phyloP scores from a whole-genome alignment of 2,329 filamentous ascomycete genomes.

The Ceratocystis huliohia region DNA sequence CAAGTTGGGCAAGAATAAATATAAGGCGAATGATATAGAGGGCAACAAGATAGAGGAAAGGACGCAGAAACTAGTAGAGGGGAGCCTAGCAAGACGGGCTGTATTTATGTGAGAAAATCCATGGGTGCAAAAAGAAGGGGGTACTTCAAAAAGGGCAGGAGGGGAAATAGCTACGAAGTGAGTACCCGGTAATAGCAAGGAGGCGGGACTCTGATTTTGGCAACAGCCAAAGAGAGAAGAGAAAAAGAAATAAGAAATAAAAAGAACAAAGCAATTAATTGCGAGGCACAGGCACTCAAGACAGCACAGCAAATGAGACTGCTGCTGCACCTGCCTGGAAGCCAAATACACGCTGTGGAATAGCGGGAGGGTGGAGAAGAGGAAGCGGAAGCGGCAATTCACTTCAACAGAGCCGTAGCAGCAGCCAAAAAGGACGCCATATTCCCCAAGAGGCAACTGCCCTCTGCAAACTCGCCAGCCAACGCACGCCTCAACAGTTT shows the following conservation, averaged over 20 bases:
- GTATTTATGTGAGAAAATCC: conserved; percentile 1
- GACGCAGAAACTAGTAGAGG: background rate
- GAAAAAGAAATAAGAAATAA: background rate
- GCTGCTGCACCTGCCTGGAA: background rate
- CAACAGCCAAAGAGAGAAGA: background rate
- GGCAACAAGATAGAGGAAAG: conserved; percentile 6
- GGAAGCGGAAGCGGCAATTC: background rate
- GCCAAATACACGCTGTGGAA: background rate
- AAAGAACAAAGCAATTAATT: background rate
- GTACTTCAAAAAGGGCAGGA: background rate
- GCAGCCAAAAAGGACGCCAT: background rate
- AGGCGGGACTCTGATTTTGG: background rate
- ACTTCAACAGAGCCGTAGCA: background rate
- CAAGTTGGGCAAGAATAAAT: background rate
- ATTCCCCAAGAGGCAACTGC: background rate
- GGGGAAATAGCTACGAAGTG: background rate
- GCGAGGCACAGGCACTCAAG: background rate
- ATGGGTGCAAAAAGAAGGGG: background rate
- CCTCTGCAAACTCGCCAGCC: background rate
- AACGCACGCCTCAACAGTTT: background rate
- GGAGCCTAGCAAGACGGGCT: conserved; percentile 3
- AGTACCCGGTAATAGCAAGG: background rate
- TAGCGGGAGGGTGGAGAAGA: background rate
- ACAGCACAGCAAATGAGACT: background rate
- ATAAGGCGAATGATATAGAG: background rate